Evolutionary conservation across 352 stramenopile species (phyloP).

Genomic region (Globisporangium paddicum): DNA sequence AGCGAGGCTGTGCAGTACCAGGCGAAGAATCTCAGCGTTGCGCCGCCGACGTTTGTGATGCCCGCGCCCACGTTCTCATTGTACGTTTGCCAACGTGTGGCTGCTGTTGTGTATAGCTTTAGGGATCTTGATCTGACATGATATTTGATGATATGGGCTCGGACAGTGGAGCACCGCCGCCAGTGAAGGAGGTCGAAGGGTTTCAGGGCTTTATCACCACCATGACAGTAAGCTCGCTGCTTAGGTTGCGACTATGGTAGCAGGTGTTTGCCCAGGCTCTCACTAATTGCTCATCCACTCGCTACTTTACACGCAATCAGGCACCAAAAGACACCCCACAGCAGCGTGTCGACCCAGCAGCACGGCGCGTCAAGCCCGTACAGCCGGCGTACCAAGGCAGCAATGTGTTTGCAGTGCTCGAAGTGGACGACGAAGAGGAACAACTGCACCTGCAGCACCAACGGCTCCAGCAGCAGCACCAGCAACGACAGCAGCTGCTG

Average conservation of each 20-base stretch:
- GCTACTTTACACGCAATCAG: neutral
- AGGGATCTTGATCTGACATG: too few relatives aligned
- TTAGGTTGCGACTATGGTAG: neutral
- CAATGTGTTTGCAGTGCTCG: slow-evolving; percentile 65
- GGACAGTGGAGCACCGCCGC: slow-evolving; percentile 11
- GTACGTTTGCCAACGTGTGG: slow-evolving; percentile 37
- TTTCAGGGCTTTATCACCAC: slow-evolving; percentile 68
- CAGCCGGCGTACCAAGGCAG: slow-evolving; percentile 27
- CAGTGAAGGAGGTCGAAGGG: slow-evolving; percentile 46
- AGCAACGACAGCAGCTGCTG: slow-evolving; percentile 8
- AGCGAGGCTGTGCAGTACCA: slow-evolving; percentile 19
- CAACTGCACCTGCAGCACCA: slow-evolving; percentile 17
- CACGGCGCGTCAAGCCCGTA: slow-evolving; percentile 22
- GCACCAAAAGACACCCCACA: slow-evolving; percentile 33
- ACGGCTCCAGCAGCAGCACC: slow-evolving; percentile 10
- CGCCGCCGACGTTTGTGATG: slow-evolving; percentile 56
- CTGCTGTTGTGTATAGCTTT: too few relatives aligned
- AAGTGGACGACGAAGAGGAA: slow-evolving; percentile 41
- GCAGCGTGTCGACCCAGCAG: slow-evolving; percentile 18
- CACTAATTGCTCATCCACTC: neutral
- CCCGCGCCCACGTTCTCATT: slow-evolving; percentile 67
- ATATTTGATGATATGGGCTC: neutral
- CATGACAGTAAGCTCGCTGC: slow-evolving; percentile 28
- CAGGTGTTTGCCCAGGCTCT: too few relatives aligned
- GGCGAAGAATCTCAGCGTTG: slow-evolving; percentile 27